Evolutionary conservation across 257 asterid species (phyloP), one percentile per base, ranked within the genome.

Genomic region (Gentiana straminea): DNA sequence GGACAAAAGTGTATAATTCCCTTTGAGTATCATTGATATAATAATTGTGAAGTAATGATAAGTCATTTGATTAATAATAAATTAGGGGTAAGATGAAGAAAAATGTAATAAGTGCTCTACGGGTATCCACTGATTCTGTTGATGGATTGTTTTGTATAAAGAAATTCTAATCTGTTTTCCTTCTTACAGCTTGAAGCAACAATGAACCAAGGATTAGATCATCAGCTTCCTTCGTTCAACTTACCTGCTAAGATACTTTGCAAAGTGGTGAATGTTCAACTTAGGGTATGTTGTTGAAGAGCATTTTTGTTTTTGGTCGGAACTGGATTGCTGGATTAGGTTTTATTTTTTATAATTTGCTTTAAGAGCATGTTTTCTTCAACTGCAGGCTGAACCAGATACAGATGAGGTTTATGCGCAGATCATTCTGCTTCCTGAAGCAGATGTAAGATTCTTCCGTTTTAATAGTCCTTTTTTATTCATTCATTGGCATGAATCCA

Each of bases 321-420:
- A 13, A 12, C 5, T 44, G 0, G 5, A 13, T 33, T 11, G 6
- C 12, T 35, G 36, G 50, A 35, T 37, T 56, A 36, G 33, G 33
- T 57, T 5, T 61, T 2, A 6, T 44, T 24, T 49, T 35, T 56
- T 11, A 13, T n/a, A 13, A 35, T 43, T 60, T 39, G 34, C 35
- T 15, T 67, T 48, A 12, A 15, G 53, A 58, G 49, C 35, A 12
- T 49, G 10, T 53, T 35, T 33, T 13, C 60, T 54, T 58, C 12
- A 38, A 13, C 49, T 74, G 65, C 77, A 90, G 98, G 96, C 96
- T 68, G 98, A 90, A 80, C 57, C 75, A 5, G 98, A 86, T 47
- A 82, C 96, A 5, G 96, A 90, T 68, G 96, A 90, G 82, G 98
- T 90, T 49, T 90, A 82, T 68, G 95, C 96, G 2, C 98, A 90